These are phyloP conservation scores for Fusarium brachygibbosum DNA, from an alignment of 2,329 filamentous ascomycete species.

Conservation along the genomic window DNA sequence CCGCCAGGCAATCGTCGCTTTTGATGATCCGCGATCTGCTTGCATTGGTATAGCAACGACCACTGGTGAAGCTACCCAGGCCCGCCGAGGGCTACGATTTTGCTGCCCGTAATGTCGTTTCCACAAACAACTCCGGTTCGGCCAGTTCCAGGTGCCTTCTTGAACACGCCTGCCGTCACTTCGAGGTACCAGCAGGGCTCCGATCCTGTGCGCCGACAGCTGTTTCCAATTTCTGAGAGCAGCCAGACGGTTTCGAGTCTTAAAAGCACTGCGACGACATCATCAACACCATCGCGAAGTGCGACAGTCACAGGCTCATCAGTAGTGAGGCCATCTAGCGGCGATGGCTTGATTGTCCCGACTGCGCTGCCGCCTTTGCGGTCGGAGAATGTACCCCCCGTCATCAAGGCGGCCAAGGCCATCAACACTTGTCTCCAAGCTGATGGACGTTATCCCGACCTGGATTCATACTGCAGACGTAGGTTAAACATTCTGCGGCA, in stretches of 20 bases:
- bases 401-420: conserved; percentile 84
- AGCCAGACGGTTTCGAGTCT: conserved; percentile 35
- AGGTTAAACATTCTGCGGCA: conserved; percentile 57
- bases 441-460: conserved; percentile 86
- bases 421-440: conserved; percentile 83
- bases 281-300: conserved; percentile 36
- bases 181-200: conserved; percentile 61
- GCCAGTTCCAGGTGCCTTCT: conserved; percentile 79
- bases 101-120: conserved; percentile 65
- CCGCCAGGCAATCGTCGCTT: conserved; percentile 41
- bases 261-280: conserved; percentile 38
- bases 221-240: conserved; percentile 59
- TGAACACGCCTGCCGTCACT: conserved; percentile 77
- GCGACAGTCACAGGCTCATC: conserved; percentile 45
- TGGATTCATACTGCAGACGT: conserved; percentile 92
- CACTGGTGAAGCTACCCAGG: conserved; percentile 50
- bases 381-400: conserved; percentile 69
- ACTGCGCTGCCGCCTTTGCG: conserved; percentile 60
- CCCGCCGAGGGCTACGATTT: conserved; percentile 49
- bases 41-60: conserved; percentile 45
- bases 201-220: conserved; percentile 65
- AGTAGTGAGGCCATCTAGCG: conserved; percentile 40
- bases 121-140: conserved; percentile 75
- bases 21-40: conserved; percentile 51
- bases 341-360: conserved; percentile 51